Evolutionary conservation across 2,329 filamentous ascomycete genomes (phyloP).

Genomic region (Akanthomyces uredinophilus): DNA sequence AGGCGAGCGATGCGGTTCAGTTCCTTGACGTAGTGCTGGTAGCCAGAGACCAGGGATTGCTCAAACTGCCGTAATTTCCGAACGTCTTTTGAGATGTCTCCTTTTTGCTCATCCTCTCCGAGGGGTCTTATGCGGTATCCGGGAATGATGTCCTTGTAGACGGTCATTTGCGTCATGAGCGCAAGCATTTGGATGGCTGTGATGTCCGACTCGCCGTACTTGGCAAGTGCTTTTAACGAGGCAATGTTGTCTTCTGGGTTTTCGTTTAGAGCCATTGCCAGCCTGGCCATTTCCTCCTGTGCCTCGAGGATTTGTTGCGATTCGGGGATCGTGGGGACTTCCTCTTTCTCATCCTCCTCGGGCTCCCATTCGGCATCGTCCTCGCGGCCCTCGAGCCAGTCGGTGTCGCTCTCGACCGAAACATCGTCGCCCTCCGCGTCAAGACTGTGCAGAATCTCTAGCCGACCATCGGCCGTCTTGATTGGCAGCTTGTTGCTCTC

Average conservation of each 20-base stretch:
- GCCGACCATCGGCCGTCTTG: slow-evolving; percentile 71
- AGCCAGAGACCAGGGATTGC: slow-evolving; percentile 77
- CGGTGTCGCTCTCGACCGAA: slow-evolving; percentile 52
- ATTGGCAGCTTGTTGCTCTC: slow-evolving; percentile 77
- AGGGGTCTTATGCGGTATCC: slow-evolving; percentile 89
- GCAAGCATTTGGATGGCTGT: slow-evolving; percentile 77
- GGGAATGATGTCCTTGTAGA: slow-evolving; percentile 95
- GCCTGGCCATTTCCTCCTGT: slow-evolving; percentile 85
- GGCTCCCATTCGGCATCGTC: slow-evolving; percentile 46
- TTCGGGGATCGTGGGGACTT: slow-evolving; percentile 62
- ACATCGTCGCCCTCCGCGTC: slow-evolving; percentile 58
- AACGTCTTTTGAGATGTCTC: slow-evolving; percentile 89
- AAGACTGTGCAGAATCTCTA: slow-evolving; percentile 55
- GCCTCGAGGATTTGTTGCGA: slow-evolving; percentile 77
- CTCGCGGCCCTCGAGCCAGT: slow-evolving; percentile 58
- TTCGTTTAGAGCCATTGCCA: slow-evolving; percentile 78
- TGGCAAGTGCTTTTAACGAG: slow-evolving; percentile 70
- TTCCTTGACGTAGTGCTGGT: slow-evolving; percentile 77
- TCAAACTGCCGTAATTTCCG: slow-evolving; percentile 78
- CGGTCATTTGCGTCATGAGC: slow-evolving; percentile 77
- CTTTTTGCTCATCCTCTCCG: slow-evolving; percentile 65
- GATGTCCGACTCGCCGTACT: slow-evolving; percentile 65
- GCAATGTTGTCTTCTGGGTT: slow-evolving; percentile 86
- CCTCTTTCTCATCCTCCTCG: slow-evolving; percentile 42
- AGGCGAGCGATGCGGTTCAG: slow-evolving; percentile 63